Conservation (phyloP, 176 grass and related monocot genomes). For the Zizania latifolia region DNA sequence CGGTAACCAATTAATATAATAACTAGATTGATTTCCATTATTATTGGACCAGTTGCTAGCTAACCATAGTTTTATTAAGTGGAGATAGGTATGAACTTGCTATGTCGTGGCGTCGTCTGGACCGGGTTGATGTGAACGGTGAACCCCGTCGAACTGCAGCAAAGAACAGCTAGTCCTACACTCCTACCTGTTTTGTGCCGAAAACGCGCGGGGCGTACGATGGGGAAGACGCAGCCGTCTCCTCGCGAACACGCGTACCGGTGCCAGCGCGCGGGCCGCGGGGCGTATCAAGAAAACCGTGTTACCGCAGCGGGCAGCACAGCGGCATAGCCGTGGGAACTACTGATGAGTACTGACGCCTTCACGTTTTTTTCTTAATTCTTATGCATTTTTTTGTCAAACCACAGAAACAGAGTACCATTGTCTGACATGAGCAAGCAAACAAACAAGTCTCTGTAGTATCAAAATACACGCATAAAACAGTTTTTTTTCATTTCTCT, state of each 20-base stretch:
- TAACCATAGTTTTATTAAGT: too few relatives aligned
- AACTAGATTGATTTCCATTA: too few relatives aligned
- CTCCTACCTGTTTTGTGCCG: background rate
- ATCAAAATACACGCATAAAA: background rate
- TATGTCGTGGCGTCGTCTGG: background rate
- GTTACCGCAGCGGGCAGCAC: background rate
- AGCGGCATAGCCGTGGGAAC: background rate
- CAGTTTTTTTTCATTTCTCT: background rate
- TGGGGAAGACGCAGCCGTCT: background rate
- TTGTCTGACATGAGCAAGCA: background rate
- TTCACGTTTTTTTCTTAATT: background rate
- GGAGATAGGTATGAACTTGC: too few relatives aligned
- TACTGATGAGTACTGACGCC: too few relatives aligned
- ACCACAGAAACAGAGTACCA: background rate
- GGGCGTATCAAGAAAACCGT: background rate
- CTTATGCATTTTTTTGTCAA: background rate
- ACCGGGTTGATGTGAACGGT: slow-evolving; percentile 18
- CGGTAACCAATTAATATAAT: too few relatives aligned
- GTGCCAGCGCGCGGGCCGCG: background rate
- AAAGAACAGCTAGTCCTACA: background rate
- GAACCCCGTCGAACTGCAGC: slow-evolving; percentile 14
- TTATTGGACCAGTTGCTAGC: too few relatives aligned
- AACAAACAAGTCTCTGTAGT: background rate
- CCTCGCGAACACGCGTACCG: slow-evolving; percentile 22
- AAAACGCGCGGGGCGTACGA: background rate